Base-by-base conservation (phyloP, 2,329 filamentous ascomycete genomes). In the Fusarium fujikuroi region DNA sequence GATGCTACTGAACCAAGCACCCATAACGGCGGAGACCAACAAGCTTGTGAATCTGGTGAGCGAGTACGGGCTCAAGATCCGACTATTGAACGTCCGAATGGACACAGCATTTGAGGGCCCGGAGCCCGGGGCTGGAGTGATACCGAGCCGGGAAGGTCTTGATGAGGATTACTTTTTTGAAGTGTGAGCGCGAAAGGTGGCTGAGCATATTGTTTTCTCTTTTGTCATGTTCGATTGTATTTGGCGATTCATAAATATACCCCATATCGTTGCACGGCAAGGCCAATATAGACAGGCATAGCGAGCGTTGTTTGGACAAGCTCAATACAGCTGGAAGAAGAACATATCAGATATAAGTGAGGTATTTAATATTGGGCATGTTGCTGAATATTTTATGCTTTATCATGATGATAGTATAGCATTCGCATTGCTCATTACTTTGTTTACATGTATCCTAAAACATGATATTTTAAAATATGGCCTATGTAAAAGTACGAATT, bases 161-260 rank as follows among this genome's bases (percentile, higher is more conserved):
- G 94, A 97, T 81, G 94, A 97, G 74, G 92, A 98, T 81, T 99
- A 97, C 81, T 98, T 92, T 83, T 98, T 97, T 84, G 93, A 95
- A 81, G 87, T 93, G 47, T 93, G 58, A 70, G 39, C 23, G 25
- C 12, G 25, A 49, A 43, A 56, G 37, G 44, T 60, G 43, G 28
- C 25, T n/a, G 21, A 30, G 25, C 43, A 36, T 40, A 25, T 62
- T 56, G 36, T 56, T 65, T 40, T 69, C 61, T 60, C 61, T 56
- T 76, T 72, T 75, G 54, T 70, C 53, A 62, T 63, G 69, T 49
- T 63, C 66, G 67, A 73, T 76, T 43, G 60, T 52, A 59, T 74
- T 72, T 72, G 53, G 56, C 57, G 63, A 74, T 73, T 73, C 70
- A 73, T 60, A 72, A 67, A 43, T 72, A 73, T 73, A 73, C 70